phyloP scores from a whole-genome alignment of 108 stramenopile genomes.

The Mediolabrus comicus region DNA sequence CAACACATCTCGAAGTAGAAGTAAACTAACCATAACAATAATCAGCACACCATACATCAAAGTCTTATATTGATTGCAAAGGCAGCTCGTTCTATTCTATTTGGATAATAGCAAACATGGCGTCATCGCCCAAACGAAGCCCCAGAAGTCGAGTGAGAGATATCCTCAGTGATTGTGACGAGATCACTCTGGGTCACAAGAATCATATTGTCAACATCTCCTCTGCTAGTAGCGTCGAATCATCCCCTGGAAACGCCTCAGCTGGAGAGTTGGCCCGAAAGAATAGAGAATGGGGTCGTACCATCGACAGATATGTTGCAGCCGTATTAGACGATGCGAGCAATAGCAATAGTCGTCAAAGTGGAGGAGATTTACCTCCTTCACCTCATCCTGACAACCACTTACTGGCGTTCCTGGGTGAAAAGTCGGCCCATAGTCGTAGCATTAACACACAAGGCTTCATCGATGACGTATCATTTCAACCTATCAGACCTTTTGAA shows the following conservation, averaged over 20 bases:
- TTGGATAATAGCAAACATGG: neutral
- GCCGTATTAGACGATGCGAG: slow-evolving; percentile 28
- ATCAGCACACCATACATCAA: neutral
- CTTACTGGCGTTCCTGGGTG: slow-evolving; percentile 3
- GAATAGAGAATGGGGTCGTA: slow-evolving; percentile 17
- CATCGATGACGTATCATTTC: slow-evolving; percentile 35
- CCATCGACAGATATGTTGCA: slow-evolving; percentile 41
- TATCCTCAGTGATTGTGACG: slow-evolving; percentile 18
- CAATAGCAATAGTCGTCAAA: neutral
- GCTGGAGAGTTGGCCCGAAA: neutral
- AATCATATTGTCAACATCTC: slow-evolving; percentile 4
- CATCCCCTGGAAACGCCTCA: slow-evolving; percentile 1
- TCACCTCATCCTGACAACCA: slow-evolving; percentile 16
- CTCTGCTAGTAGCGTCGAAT: slow-evolving; percentile 10
- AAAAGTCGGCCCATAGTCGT: neutral
- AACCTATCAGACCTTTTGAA: slow-evolving; percentile 38
- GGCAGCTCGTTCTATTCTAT: neutral
- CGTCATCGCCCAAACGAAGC: slow-evolving; percentile 12
- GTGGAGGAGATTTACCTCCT: neutral
- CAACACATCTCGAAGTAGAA: too few species aligned
- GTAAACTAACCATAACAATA: too few species aligned
- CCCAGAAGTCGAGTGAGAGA: slow-evolving; percentile 12
- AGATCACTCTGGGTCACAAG: slow-evolving; percentile 7
- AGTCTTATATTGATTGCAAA: neutral
- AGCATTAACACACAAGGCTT: slow-evolving; percentile 4